A percentile compares a stretch with the other conserved stretches of the same genome.
These are phyloP conservation scores for Neoboletus subvelutipes DNA, from an alignment of 768 basidiomycete species.

Conservation along the genomic window DNA sequence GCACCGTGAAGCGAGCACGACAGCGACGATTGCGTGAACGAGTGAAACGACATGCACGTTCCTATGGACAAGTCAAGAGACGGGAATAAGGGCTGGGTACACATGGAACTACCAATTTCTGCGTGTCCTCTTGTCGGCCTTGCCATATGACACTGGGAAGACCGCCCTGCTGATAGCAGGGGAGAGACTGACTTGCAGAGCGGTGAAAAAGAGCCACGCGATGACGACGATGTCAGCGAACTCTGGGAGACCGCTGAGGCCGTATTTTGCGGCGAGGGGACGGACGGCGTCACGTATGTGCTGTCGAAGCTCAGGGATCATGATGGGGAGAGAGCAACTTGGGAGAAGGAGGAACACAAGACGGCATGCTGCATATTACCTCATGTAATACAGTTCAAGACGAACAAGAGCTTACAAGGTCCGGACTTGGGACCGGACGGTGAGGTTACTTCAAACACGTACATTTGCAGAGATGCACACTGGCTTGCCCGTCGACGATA, in stretches of 20 bases:
- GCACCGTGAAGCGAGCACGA: constrained; percentile 59
- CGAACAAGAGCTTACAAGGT: constrained; percentile 12
- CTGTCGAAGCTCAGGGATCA: constrained; percentile 32
- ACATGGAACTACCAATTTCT: constrained; percentile 54
- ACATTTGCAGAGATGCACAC: constrained; percentile 32
- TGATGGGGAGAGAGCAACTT: constrained; percentile 5
- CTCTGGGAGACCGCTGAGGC: constrained; percentile 53
- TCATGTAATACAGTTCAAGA: constrained; percentile 7
- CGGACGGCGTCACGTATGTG: constrained; percentile 29
- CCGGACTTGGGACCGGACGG: neutral
- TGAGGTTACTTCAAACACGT: constrained; percentile 23
- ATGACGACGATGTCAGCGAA: constrained; percentile 54
- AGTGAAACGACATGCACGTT: constrained; percentile 71
- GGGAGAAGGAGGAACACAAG: neutral
- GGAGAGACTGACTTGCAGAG: constrained; percentile 56
- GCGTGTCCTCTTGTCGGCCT: constrained; percentile 43
- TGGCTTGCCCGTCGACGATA: constrained; percentile 27
- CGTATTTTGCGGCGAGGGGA: constrained; percentile 37
- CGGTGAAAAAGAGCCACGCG: constrained; percentile 56
- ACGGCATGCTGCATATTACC: constrained; percentile 10
- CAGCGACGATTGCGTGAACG: constrained; percentile 64
- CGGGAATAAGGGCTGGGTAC: neutral
- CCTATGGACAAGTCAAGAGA: constrained; percentile 41
- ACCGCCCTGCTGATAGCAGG: constrained; percentile 49
- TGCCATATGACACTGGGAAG: constrained; percentile 51